Base-by-base conservation (phyloP, 2,329 filamentous ascomycete species). In the Beauveria sp. region DNA sequence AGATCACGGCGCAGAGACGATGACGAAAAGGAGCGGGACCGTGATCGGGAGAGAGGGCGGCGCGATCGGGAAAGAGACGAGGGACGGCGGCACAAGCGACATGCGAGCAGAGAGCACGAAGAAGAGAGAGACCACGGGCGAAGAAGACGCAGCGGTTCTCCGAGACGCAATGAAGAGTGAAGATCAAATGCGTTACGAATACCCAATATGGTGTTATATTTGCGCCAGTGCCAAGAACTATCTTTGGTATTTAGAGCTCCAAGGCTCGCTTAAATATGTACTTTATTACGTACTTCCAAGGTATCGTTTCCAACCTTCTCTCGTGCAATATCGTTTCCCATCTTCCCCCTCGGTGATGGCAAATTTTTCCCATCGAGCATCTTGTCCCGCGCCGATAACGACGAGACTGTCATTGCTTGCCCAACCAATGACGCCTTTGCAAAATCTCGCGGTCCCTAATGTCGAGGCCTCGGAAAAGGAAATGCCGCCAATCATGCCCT, bases 301-400 rank as follows among this genome's bases (percentile, higher is more conserved):
- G 75, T 93, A 95, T 67, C 86, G 81, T 74, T 91, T 93, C 91
- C 91, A 96, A 2, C 89, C 90, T 69, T 93, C 87, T 65, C 89
- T 81, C 34, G 85, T 76, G 64, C 89, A 84, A 57, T 84, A 78
- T 50, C 86, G 81, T 66, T 83, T 85, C 10, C 90, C 89, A 64
- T 89, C 86, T 24, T 87, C 82, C 16, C 82, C 83, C 60, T 88
- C 81, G n/a, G 81, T 81, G 57, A 96, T 78, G 22, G 87, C 78
- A 68, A 96, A 96, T 64, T 89, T 92, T 77, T 97, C 92, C 91
- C 93, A 97, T 56, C 89, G 81, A 18, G 89, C 89, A 70, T 95
- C 90, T 63, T 83, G 81, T 0, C 92, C 92, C 1, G 90, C 89
- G 3, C 92, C 89, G 55, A 96, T 79, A 1, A 96, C 86, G 1